These are phyloP conservation scores for Daldinia caldariorum DNA, from an alignment of 495 filamentous ascomycete species.

Conservation along the genomic window DNA sequence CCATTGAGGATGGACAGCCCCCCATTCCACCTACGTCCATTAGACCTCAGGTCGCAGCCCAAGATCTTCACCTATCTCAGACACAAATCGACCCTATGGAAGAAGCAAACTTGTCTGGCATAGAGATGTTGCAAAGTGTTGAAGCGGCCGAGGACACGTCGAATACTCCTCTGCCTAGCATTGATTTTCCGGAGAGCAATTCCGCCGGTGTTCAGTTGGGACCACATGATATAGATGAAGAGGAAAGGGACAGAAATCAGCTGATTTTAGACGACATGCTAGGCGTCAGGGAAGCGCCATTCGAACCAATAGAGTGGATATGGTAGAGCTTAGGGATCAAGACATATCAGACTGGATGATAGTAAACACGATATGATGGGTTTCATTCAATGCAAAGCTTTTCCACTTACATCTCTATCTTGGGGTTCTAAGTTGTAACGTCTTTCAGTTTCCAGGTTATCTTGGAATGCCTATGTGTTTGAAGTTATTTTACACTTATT, in stretches of 20 bases:
- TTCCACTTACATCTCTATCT: neutral
- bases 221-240: neutral
- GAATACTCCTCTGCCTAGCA: too few species aligned
- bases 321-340: neutral
- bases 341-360: neutral
- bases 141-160: neutral
- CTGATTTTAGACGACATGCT: neutral
- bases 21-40: too few species aligned
- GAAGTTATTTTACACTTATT: too few species aligned
- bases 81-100: neutral
- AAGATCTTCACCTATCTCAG: neutral
- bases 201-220: neutral
- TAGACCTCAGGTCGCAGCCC: neutral
- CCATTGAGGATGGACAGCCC: too few species aligned
- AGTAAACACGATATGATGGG: neutral
- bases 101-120: too few species aligned
- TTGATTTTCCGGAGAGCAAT: too few species aligned
- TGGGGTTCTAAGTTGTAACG: too few species aligned
- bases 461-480: too few species aligned
- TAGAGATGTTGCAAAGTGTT: too few species aligned
- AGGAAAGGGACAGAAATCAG: neutral
- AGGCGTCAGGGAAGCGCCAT: neutral
- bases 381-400: neutral
- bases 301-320: neutral
- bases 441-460: neutral